These are phyloP conservation scores for Buddleja alternifolia DNA, from an alignment of 257 asterid species.

Conservation along the genomic window DNA sequence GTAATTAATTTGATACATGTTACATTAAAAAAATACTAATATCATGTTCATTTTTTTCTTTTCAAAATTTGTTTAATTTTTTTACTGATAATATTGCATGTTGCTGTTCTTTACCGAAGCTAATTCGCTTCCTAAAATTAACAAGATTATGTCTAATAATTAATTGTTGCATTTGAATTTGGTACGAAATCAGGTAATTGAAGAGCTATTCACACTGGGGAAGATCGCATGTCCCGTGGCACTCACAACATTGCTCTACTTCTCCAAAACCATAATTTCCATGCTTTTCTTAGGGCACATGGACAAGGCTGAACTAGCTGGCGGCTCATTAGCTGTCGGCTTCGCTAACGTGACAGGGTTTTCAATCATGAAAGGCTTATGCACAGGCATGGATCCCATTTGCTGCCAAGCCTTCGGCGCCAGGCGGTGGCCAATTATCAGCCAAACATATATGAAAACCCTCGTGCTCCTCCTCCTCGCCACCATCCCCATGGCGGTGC, in stretches of 20 bases:
- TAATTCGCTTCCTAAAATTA: too few relatives aligned
- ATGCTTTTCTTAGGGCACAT: constrained; percentile 84
- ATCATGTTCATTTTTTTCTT: too few relatives aligned
- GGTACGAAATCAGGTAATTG: constrained; percentile 64
- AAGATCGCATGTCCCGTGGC: constrained; percentile 77
- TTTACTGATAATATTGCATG: too few relatives aligned
- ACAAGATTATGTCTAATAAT: too few relatives aligned
- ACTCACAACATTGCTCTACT: constrained; percentile 61
- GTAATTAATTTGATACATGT: too few relatives aligned
- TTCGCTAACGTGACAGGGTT: constrained; percentile 81
- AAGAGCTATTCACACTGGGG: constrained; percentile 52
- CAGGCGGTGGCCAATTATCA: constrained; percentile 53
- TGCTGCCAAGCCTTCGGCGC: constrained; percentile 91
- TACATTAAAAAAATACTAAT: too few relatives aligned
- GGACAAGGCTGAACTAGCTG: constrained; percentile 74
- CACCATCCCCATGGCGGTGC: constrained; percentile 57
- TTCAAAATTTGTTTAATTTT: too few relatives aligned
- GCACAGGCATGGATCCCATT: constrained; percentile 87
- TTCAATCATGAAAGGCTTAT: constrained; percentile 76
- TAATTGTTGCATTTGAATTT: too few relatives aligned
- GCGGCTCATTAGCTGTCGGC: constrained; percentile 83
- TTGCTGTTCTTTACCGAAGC: too few relatives aligned
- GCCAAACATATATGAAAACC: constrained; percentile 69
- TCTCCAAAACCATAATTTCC: constrained; percentile 76
- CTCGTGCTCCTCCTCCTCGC: constrained; percentile 62